Evolutionary conservation across 192 early-diverging fungal species (phyloP).

Genomic region (Backusella tuberculispora): DNA sequence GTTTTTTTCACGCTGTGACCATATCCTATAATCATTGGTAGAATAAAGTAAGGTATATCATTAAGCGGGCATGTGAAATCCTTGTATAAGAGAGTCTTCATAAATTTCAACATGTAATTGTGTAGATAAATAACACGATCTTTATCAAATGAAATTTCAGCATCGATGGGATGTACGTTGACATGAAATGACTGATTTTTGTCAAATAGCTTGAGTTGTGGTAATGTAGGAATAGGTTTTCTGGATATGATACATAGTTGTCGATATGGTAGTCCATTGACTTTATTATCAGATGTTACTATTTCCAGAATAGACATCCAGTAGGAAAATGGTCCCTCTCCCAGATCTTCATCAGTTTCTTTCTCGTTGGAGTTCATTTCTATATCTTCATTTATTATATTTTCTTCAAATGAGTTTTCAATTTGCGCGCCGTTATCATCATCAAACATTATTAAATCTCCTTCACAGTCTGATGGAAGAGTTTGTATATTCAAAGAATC

Average conservation of each 20-base stretch:
- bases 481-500: not conserved
- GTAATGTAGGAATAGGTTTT: conserved; percentile 39
- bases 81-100: conserved; percentile 50
- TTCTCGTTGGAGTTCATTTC: not conserved
- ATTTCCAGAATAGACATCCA: conserved; percentile 39
- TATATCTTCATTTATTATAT: no score
- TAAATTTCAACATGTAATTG: conserved; percentile 56
- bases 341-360: conserved; percentile 3
- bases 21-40: conserved; percentile 40
- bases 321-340: conserved; percentile 12
- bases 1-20: conserved; percentile 27
- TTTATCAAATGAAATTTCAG: conserved; percentile 27
- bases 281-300: not conserved
- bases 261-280: conserved; percentile 41
- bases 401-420: not conserved
- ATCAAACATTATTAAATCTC: conserved; percentile 5
- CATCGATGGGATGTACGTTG: conserved; percentile 18
- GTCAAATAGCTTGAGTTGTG: conserved; percentile 36
- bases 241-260: conserved; percentile 49
- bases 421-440: not conserved
- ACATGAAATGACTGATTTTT: conserved; percentile 24
- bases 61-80: conserved; percentile 53
- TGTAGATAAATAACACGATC: conserved; percentile 46
- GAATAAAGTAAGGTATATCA: conserved; percentile 59
- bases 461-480: not conserved